These are phyloP conservation scores for Cercis canadensis DNA, from an alignment of 306 rosid genomes.

Conservation along the genomic window DNA sequence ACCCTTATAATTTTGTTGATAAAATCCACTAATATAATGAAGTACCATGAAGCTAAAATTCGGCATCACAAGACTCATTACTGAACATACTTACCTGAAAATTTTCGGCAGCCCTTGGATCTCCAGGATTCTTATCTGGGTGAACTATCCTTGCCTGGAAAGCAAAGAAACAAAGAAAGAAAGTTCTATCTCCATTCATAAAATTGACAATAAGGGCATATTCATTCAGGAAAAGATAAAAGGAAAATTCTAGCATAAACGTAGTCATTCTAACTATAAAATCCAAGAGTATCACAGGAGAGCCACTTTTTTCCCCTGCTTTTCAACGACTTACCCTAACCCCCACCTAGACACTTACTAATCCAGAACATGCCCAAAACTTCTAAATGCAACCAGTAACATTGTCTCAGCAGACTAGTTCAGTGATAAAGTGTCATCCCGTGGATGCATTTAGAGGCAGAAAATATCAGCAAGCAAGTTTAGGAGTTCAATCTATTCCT, in stretches of 20 bases:
- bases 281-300: conserved; percentile 12
- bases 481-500: neutral
- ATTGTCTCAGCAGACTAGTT: neutral
- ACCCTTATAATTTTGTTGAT: conserved; percentile 2
- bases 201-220: conserved; percentile 6
- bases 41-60: conserved; percentile 30
- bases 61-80: neutral
- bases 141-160: conserved; percentile 88
- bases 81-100: conserved; percentile 65
- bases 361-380: neutral
- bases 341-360: neutral
- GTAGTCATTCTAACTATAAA: conserved; percentile 4
- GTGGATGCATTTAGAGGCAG: conserved; percentile 2
- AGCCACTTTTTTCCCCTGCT: neutral
- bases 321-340: conserved; percentile 12
- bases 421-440: neutral
- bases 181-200: conserved; percentile 1
- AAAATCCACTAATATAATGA: conserved; percentile 14
- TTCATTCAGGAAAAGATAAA: neutral
- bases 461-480: conserved; percentile 2
- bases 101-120: conserved; percentile 86
- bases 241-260: conserved; percentile 5
- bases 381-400: neutral
- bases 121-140: conserved; percentile 96
- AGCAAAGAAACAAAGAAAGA: neutral